Base-by-base conservation (phyloP, 495 filamentous ascomycete genomes). In the Trichoderma erinaceum region DNA sequence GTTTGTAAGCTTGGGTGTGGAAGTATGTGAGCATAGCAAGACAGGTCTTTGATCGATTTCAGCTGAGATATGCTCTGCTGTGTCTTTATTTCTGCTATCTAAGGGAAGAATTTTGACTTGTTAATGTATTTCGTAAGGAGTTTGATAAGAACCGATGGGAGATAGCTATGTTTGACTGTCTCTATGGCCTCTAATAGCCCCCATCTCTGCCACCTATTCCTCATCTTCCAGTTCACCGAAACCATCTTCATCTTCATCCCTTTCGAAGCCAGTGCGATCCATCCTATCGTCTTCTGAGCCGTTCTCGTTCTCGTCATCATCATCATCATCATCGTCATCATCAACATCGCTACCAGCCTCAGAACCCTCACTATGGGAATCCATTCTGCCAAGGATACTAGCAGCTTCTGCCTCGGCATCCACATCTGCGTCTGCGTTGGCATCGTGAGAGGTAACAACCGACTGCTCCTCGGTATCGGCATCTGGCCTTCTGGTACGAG, bases 291-390 rank as follows among this genome's bases (percentile, higher is more conserved):
- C 74, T 12, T 73, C 67, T 4, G 23, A 35, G 15, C 61, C 71
- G 16, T 69, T 64, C 21, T 72, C 68, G 6, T 71, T 69, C 12
- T 70, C 67, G 6, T 73, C 75, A 1, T 72, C 73, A 8, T 69
- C 70, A 15, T 52, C 63, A 18, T 71, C 69, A 15, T 69, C 70
- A 29, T 71, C 69, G 12, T 68, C 68, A 7, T 73, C 68, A 64
- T 72, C 70, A 13, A 12, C 68, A 16, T 73, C 67, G 43, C 64
- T 68, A 25, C 61, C 68, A 15, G 65, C 68, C 5, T 58, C 63
- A 0, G 21, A 32, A 15, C 52, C 67, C 16, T 38, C 27, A 35
- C 50, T 43, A 12, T 41, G 27, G 38, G 35, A 32, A 7, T 61
- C 38, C 25, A 46, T 46, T 23, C 67, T 48, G 41, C 41, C 41